Evolutionary conservation across 192 early-diverging fungal genomes (phyloP), one percentile per base, ranked within the genome.

Genomic region (Mortierella hygrophila): DNA sequence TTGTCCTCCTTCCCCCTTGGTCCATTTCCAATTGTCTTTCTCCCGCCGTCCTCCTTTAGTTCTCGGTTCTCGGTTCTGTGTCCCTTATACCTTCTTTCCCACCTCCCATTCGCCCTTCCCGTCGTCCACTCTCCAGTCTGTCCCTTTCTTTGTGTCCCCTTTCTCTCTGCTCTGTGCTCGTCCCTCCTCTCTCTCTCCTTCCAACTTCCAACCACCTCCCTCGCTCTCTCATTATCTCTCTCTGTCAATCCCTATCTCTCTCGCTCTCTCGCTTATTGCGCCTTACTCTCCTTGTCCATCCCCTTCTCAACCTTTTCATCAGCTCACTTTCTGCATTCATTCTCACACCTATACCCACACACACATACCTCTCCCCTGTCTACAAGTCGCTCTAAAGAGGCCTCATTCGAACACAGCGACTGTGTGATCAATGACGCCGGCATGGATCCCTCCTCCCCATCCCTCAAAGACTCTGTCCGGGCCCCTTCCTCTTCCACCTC

Each of bases 381-480:
- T 23, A 65, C 29, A 29, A 65, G 60, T 20, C 6, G 49, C 49
- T 5, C 49, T 52, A 52, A 52, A 52, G 20, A 21, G 49, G 26
- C 60, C 32, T 65, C 60, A 65, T 65, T 32, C n/a, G 26, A 65
- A 65, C 60, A 65, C 60, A 26, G 26, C 60, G 1, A 65, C 57
- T 23, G 60, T 29, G 60, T 65, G 29, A 65, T 65, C 60, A 72
- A 79, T 79, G 78, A 47, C 78, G 38, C 78, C 49, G 46, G 49
- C 54, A 79, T 79, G 78, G 70, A 72, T 55, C 32, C 44, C 76
- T 40, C 26, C 76, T 70, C 44, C 63, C 4, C 21, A 42, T 41
- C 70, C 49, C 75, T 57, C 29, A 29, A n/a, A 20, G 37, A 41
- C 35, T 60, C 46, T 23, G 42, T 78, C 76, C 46, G 71, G 41